Evolutionary conservation across 441 rosid genomes (phyloP), one percentile per base, ranked within the genome.

Genomic region (Manihot esculenta): DNA sequence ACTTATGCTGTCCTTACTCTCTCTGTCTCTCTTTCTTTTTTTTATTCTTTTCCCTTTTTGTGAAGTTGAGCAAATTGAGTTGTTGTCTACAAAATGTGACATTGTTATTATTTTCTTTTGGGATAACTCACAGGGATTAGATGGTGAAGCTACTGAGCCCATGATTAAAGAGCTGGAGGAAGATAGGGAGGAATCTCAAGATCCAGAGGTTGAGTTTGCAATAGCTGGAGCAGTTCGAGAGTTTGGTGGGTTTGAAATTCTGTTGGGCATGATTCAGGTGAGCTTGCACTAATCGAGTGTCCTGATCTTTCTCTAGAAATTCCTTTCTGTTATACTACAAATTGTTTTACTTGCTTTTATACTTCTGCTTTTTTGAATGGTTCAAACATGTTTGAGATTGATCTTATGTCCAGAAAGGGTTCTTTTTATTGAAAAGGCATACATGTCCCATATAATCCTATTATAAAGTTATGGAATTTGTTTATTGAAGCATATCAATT

Each of bases 111-210:
- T 38, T 50, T 47, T 30, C 26, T n/a, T 17, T 8, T 49, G 33
- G 49, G 41, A 30, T 58, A 7, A 38, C 33, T 66, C 8, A 9
- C 23, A 94, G 99, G 99, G 99, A 50, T 83, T 94, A 69, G 99
- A 97, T 84, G 99, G 99, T 78, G 99, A 97, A 88, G 99, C 99
- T 69, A 94, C 99, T 51, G 99, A 97, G 71, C 99, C 99, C 75
- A 97, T 97, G 99, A 94, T 97, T 74, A 93, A 97, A 85, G 98
- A 97, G 74, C 77, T 97, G 83, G 99, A 97, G 85, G 99, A 97
- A 84, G 99, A 94, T 78, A 94, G 97, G 83, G 99, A 94, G 79
- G 99, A 97, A 73, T 92, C 97, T 33, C 99, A 89, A 84, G 99
- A 97, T 85, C 99, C 99, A 30, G 99, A 94, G 85, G 81, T 94